Conservation (phyloP, 345 rosid genomes). For the Gossypium australe region DNA sequence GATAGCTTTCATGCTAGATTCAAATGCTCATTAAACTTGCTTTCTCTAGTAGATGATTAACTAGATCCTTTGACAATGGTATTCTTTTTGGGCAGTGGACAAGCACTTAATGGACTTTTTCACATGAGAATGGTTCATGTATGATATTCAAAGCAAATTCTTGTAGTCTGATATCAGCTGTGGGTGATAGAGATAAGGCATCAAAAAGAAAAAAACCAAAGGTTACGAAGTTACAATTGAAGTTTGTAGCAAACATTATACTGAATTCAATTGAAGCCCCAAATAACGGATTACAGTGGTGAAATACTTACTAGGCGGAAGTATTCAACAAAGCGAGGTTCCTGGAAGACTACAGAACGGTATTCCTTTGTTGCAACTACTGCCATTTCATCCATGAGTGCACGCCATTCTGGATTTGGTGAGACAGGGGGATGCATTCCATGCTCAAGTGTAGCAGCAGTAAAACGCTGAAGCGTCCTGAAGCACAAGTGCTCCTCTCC, state of each 20-base stretch:
- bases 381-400: conserved; percentile 94
- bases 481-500: conserved; percentile 93
- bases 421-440: conserved; percentile 94
- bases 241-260: background rate
- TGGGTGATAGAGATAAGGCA: background rate
- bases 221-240: background rate
- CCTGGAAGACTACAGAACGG: conserved; percentile 83
- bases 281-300: background rate
- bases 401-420: conserved; percentile 97
- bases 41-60: background rate
- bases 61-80: background rate
- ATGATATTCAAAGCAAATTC: background rate
- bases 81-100: background rate
- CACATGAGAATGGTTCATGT: background rate
- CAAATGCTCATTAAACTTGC: background rate
- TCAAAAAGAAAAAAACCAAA: background rate
- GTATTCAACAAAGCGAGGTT: conserved; percentile 90
- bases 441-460: conserved; percentile 95
- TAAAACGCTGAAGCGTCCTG: conserved; percentile 90
- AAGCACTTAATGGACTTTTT: background rate
- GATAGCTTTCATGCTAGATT: background rate
- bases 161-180: background rate
- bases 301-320: conserved; percentile 75
- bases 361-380: conserved; percentile 75
- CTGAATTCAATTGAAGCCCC: background rate